Conservation (phyloP, 768 basidiomycete genomes). For the Imleria badia region DNA sequence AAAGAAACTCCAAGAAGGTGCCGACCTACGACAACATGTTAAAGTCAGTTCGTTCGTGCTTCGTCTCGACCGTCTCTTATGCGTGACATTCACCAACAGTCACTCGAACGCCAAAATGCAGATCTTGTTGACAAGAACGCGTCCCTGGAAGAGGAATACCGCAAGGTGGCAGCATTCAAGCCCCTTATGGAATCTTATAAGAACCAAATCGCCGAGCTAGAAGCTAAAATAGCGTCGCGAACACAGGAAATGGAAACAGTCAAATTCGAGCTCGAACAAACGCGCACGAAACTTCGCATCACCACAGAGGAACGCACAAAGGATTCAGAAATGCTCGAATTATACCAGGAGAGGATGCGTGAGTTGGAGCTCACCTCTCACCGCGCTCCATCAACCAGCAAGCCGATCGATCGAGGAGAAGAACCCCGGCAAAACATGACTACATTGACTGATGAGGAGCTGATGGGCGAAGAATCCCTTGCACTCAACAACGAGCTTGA, state of each 20-base stretch:
- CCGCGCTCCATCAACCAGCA: conserved; percentile 38
- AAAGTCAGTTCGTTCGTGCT: conserved; percentile 49
- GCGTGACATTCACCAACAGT: conserved; percentile 40
- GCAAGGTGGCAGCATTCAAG: conserved; percentile 82
- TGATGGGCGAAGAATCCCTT: conserved; percentile 47
- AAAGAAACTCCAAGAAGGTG: conserved; percentile 95
- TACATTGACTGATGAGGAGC: conserved; percentile 46
- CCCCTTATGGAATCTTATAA: conserved; percentile 93
- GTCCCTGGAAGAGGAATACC: conserved; percentile 88
- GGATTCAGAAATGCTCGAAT: conserved; percentile 81
- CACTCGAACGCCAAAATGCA: conserved; percentile 90
- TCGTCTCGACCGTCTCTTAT: not conserved
- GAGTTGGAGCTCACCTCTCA: conserved; percentile 79
- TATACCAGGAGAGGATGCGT: conserved; percentile 87
- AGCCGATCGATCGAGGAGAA: conserved; percentile 22
- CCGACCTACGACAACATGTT: conserved; percentile 83
- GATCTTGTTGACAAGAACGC: conserved; percentile 90
- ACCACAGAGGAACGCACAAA: conserved; percentile 66
- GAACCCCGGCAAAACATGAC: conserved; percentile 23
- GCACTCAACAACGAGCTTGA: conserved; percentile 87
- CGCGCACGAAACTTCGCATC: conserved; percentile 65
- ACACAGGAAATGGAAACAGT: conserved; percentile 72
- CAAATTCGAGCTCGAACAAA: conserved; percentile 76
- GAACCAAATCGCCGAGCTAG: conserved; percentile 78
- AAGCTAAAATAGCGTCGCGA: conserved; percentile 63